These are phyloP conservation scores for Lotmaria passim DNA, from an alignment of 208 protist genomes.

Conservation along the genomic window DNA sequence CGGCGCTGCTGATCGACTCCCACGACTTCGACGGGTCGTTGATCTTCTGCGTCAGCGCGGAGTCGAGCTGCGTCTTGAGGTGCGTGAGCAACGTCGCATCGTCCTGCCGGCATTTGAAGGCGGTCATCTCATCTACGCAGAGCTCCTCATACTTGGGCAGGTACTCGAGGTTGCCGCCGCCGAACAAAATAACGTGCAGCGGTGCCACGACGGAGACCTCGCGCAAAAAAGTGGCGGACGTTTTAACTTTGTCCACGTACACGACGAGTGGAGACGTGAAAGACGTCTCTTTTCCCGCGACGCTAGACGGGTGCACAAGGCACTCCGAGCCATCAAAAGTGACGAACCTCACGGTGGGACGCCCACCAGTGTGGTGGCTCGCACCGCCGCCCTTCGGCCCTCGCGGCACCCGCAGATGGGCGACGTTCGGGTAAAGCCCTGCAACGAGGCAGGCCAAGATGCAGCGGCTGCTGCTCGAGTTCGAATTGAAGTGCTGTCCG, in stretches of 20 bases:
- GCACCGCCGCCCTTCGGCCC: constrained; percentile 11
- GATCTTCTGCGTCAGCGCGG: constrained; percentile 84
- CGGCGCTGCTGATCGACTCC: constrained; percentile 81
- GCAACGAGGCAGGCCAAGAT: constrained; percentile 92
- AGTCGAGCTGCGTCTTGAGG: constrained; percentile 87
- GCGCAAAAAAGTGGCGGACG: constrained; percentile 90
- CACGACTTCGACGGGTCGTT: constrained; percentile 84
- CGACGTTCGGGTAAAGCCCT: constrained; percentile 96
- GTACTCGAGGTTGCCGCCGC: constrained; percentile 82
- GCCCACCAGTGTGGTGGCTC: constrained; percentile 6
- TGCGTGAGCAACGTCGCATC: constrained; percentile 83
- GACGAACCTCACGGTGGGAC: constrained; percentile 30
- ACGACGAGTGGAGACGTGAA: constrained; percentile 86
- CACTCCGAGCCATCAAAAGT: constrained; percentile 89
- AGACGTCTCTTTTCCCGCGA: constrained; percentile 75
- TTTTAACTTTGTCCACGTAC: constrained; percentile 96
- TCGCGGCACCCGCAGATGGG: constrained; percentile 51
- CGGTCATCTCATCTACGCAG: constrained; percentile 79
- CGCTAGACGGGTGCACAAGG: constrained; percentile 91
- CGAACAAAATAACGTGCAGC: constrained; percentile 94
- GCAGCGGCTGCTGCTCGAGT: constrained; percentile 82
- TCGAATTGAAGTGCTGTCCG: constrained; percentile 82
- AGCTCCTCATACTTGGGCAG: constrained; percentile 82
- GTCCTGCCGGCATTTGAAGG: constrained; percentile 78
- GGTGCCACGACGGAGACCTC: constrained; percentile 91